Evolutionary conservation across 2,329 filamentous ascomycete genomes (phyloP).

Genomic region (Fusarium subtropicale): DNA sequence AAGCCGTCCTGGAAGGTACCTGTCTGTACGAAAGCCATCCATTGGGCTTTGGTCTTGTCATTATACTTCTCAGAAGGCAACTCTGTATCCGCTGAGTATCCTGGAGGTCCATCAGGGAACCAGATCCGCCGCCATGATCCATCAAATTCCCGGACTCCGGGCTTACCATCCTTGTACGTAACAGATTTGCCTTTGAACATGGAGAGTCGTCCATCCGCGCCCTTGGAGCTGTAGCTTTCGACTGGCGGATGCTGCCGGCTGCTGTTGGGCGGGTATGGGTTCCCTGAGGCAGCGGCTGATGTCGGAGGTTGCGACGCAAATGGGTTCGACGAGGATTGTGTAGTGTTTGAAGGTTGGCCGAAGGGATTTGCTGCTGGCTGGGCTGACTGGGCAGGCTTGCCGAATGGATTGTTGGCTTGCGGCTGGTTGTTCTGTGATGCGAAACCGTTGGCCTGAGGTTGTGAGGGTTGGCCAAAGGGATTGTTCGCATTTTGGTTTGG

Average conservation of each 20-base stretch:
- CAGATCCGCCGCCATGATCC: slow-evolving; percentile 74
- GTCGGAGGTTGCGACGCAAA: slow-evolving; percentile 38
- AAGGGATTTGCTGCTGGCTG: slow-evolving; percentile 40
- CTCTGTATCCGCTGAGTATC: slow-evolving; percentile 72
- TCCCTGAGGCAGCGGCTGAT: slow-evolving; percentile 35
- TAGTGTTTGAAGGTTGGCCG: slow-evolving; percentile 42
- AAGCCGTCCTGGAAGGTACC: slow-evolving; percentile 76
- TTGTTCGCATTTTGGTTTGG: slow-evolving; percentile 37
- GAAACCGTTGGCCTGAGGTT: slow-evolving; percentile 42
- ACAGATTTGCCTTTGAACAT: slow-evolving; percentile 74
- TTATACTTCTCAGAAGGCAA: slow-evolving; percentile 67
- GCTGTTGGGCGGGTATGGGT: slow-evolving; percentile 60
- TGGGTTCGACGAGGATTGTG: slow-evolving; percentile 39
- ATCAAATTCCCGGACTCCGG: slow-evolving; percentile 64
- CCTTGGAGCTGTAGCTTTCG: slow-evolving; percentile 58
- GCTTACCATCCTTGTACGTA: slow-evolving; percentile 63
- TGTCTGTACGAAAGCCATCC: slow-evolving; percentile 71
- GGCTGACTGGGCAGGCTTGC: slow-evolving; percentile 41
- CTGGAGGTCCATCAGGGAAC: slow-evolving; percentile 77
- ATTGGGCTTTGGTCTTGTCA: slow-evolving; percentile 70
- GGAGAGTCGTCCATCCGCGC: slow-evolving; percentile 59
- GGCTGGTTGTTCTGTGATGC: slow-evolving; percentile 40
- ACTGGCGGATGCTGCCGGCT: slow-evolving; percentile 58
- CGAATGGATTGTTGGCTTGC: slow-evolving; percentile 42
- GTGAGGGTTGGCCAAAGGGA: slow-evolving; percentile 47